phyloP scores from a whole-genome alignment of 768 basidiomycete species.

The Mycena chlorophos region DNA sequence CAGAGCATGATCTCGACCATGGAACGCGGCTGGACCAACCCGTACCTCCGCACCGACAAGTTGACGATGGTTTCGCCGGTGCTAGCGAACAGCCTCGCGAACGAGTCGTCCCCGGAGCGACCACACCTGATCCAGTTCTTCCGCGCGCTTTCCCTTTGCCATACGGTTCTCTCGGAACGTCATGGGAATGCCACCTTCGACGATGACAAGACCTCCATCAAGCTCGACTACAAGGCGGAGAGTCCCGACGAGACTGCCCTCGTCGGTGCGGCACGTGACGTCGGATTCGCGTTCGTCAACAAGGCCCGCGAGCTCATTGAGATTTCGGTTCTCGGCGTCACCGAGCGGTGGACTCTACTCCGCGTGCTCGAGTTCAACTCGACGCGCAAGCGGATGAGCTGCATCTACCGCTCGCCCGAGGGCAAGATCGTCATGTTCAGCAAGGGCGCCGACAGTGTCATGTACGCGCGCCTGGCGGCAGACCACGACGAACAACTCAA shows the following conservation, averaged over 20 bases:
- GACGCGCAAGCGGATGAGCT: constrained; percentile 94
- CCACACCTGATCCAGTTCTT: constrained; percentile 80
- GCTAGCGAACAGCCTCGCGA: constrained; percentile 74
- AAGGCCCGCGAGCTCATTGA: constrained; percentile 75
- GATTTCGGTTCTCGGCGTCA: constrained; percentile 89
- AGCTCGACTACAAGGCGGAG: constrained; percentile 91
- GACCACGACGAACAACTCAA: constrained; percentile 76
- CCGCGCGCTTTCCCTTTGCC: constrained; percentile 92
- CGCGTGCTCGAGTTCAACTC: constrained; percentile 92
- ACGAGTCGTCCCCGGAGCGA: constrained; percentile 61
- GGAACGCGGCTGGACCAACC: constrained; percentile 83
- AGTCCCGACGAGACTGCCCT: constrained; percentile 95
- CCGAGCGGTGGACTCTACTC: constrained; percentile 77
- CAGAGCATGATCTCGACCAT: constrained; percentile 74
- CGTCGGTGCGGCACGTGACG: constrained; percentile 88
- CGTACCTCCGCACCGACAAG: constrained; percentile 76
- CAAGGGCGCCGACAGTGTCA: constrained; percentile 97
- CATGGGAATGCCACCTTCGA: constrained; percentile 26
- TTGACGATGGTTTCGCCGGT: constrained; percentile 87
- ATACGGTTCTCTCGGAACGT: constrained; percentile 80
- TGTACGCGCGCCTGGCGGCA: constrained; percentile 80
- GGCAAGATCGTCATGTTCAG: constrained; percentile 82
- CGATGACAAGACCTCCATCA: constrained; percentile 44
- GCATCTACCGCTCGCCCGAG: constrained; percentile 82
- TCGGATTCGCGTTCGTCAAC: constrained; percentile 87